These are phyloP conservation scores for Sutorius australiensis DNA, from an alignment of 768 basidiomycete genomes.

Conservation along the genomic window DNA sequence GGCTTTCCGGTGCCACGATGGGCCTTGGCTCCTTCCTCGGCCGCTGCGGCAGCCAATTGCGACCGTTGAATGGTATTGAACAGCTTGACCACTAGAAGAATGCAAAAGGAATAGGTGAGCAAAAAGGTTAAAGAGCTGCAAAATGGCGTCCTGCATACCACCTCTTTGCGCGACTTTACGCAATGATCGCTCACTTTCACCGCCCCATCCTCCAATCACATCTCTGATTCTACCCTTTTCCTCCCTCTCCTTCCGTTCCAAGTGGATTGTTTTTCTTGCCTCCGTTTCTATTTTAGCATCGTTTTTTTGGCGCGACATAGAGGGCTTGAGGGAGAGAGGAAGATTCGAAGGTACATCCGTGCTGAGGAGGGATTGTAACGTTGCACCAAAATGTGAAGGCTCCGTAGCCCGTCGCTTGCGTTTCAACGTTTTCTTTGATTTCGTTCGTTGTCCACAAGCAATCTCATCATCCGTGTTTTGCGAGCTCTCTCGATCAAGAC, in stretches of 20 bases:
- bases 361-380: slow-evolving; percentile 65
- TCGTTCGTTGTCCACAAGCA: slow-evolving; percentile 46
- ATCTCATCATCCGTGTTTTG: slow-evolving; percentile 66
- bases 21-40: slow-evolving; percentile 56
- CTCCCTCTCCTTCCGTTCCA: slow-evolving; percentile 71
- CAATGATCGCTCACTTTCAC: slow-evolving; percentile 69
- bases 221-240: slow-evolving; percentile 64
- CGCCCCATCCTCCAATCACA: slow-evolving; percentile 87
- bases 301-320: slow-evolving; percentile 60
- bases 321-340: slow-evolving; percentile 79
- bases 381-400: slow-evolving; percentile 68
- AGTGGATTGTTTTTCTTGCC: slow-evolving; percentile 67
- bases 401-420: slow-evolving; percentile 80
- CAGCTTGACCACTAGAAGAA: slow-evolving; percentile 64
- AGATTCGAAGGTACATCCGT: slow-evolving; percentile 67
- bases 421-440: slow-evolving; percentile 78
- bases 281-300: slow-evolving; percentile 72
- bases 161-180: slow-evolving; percentile 85
- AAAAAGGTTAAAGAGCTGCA: not conserved
- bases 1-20: slow-evolving; percentile 71
- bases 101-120: not conserved
- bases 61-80: slow-evolving; percentile 87
- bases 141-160: slow-evolving; percentile 42
- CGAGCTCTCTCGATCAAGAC: slow-evolving; percentile 24
- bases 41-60: slow-evolving; percentile 52